Conservation (phyloP, 805 yeast genomes). For the Naumovozyma dairenensis region DNA sequence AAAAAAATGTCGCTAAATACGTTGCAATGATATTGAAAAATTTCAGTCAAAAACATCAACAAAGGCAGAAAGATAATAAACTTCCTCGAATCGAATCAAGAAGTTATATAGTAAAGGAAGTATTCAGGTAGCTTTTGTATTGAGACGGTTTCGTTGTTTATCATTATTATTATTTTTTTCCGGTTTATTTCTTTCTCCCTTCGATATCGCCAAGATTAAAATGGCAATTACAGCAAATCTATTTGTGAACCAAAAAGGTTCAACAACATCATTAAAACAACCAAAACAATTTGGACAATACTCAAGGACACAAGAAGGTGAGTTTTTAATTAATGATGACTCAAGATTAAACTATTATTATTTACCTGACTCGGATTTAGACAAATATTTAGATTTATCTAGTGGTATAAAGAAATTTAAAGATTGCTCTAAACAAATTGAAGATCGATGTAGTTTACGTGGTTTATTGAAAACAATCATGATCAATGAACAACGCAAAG, state of each 20-base stretch:
- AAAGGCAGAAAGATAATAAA: too few species aligned
- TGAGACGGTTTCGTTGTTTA: too few species aligned
- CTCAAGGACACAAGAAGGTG: slow-evolving; percentile 51
- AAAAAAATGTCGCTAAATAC: too few species aligned
- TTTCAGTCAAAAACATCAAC: too few species aligned
- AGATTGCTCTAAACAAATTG: slow-evolving; percentile 43
- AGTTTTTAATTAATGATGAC: slow-evolving; percentile 39
- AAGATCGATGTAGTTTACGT: slow-evolving; percentile 33
- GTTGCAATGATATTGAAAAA: too few species aligned
- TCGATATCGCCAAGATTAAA: too few species aligned
- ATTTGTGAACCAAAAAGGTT: slow-evolving; percentile 38
- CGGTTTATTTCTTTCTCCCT: too few species aligned
- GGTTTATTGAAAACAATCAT: slow-evolving; percentile 49
- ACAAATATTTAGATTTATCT: slow-evolving; percentile 50
- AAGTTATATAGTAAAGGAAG: too few species aligned
- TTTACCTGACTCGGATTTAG: slow-evolving; percentile 64
- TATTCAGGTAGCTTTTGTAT: too few species aligned
- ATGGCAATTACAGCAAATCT: slow-evolving; percentile 26
- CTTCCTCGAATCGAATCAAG: too few species aligned
- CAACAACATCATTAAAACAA: slow-evolving; percentile 64
- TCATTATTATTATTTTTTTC: too few species aligned
- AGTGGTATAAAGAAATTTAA: slow-evolving; percentile 55
- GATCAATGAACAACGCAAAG: slow-evolving; percentile 40
- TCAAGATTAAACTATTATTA: slow-evolving; percentile 62
- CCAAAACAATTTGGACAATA: slow-evolving; percentile 74